Conservation (phyloP, 495 filamentous ascomycete genomes). For the Baudoinia panamericana region DNA sequence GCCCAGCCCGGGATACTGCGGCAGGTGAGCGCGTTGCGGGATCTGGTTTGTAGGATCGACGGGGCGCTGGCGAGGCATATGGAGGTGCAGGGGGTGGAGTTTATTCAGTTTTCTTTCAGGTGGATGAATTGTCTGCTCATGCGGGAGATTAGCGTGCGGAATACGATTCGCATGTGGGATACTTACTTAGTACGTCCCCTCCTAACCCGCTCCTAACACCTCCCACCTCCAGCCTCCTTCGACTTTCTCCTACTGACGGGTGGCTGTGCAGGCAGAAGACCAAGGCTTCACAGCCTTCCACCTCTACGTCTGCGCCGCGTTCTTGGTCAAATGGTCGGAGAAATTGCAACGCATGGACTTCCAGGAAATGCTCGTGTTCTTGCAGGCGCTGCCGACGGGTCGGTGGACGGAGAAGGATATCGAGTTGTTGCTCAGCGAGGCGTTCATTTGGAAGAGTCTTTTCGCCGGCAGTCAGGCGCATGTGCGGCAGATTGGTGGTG, state of each 20-base stretch:
- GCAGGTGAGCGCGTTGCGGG: constrained; percentile 75
- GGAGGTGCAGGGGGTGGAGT: constrained; percentile 81
- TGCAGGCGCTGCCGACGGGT: constrained; percentile 87
- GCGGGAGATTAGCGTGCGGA: constrained; percentile 89
- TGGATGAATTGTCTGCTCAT: constrained; percentile 99
- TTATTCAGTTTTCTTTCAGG: constrained; percentile 96
- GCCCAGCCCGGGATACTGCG: constrained; percentile 93
- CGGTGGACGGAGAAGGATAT: constrained; percentile 97
- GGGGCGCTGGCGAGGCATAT: constrained; percentile 72
- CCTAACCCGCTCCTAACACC: no score
- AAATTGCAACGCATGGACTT: constrained; percentile 92
- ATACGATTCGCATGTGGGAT: constrained; percentile 98
- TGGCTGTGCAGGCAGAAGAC: constrained; percentile 95
- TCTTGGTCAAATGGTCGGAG: constrained; percentile 97
- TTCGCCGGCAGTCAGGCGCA: constrained; percentile 83
- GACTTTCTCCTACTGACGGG: neutral
- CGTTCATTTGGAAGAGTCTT: constrained; percentile 89
- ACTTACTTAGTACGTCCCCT: constrained; percentile 76
- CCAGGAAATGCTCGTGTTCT: constrained; percentile 97
- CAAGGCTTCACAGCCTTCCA: constrained; percentile 97
- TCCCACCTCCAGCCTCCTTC: neutral
- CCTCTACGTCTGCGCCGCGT: constrained; percentile 94
- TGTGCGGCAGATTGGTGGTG: constrained; percentile 30
- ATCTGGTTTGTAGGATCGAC: constrained; percentile 84
- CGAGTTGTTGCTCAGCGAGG: constrained; percentile 86